Conservation (phyloP, 1,284 basidiomycete species). For the Baeospora myosura region DNA sequence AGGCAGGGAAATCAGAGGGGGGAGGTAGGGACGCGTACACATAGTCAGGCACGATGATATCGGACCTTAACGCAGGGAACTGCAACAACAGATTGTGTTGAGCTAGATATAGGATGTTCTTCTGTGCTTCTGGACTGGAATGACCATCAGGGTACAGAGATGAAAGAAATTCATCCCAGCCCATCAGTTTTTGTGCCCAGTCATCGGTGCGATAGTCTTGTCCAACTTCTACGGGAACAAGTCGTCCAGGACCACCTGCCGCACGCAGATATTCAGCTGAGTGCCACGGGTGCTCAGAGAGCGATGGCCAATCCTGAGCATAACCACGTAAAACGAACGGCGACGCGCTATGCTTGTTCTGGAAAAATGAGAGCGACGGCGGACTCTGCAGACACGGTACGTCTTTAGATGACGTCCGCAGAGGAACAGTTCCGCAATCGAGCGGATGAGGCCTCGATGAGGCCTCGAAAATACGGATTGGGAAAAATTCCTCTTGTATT, state of each 20-base stretch:
- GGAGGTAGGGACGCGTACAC: conserved; percentile 64
- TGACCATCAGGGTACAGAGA: conserved; percentile 41
- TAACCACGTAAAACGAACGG: conserved; percentile 75
- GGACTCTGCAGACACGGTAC: conserved; percentile 33
- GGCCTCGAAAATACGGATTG: conserved; percentile 11
- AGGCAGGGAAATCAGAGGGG: conserved; percentile 40
- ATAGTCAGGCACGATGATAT: conserved; percentile 82
- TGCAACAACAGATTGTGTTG: conserved; percentile 85
- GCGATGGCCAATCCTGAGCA: conserved; percentile 63
- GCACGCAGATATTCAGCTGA: conserved; percentile 59
- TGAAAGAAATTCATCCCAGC: conserved; percentile 70
- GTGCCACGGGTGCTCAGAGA: conserved; percentile 63
- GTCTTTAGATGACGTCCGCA: conserved; percentile 14
- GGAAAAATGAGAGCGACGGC: conserved; percentile 54
- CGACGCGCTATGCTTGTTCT: conserved; percentile 26
- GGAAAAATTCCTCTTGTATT: conserved; percentile 31
- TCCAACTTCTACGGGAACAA: conserved; percentile 90
- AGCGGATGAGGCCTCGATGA: conserved; percentile 1
- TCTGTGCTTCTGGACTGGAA: conserved; percentile 12
- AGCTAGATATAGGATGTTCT: conserved; percentile 71
- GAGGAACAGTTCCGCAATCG: not conserved
- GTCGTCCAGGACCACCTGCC: conserved; percentile 67
- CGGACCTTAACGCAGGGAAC: conserved; percentile 70
- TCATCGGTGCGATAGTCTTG: conserved; percentile 71
- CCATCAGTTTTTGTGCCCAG: conserved; percentile 80